Percentiles rank a stretch among this genome's conserved stretches.
These are phyloP conservation scores for Stylonectria norvegica DNA, from an alignment of 2,329 filamentous ascomycete species.

Conservation along the genomic window DNA sequence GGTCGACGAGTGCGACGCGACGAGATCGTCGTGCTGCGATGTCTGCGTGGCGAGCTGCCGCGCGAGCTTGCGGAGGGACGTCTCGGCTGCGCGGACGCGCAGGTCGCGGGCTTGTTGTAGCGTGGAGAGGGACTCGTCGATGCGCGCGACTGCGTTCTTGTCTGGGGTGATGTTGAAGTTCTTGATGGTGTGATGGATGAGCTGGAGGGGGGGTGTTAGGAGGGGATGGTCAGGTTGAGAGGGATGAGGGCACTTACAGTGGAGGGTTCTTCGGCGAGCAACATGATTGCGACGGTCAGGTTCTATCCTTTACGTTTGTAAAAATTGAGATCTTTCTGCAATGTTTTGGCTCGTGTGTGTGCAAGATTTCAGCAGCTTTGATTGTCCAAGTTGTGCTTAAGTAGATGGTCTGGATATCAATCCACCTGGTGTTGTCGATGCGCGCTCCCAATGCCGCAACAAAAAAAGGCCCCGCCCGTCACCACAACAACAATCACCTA, in stretches of 20 bases:
- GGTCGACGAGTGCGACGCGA: conserved; percentile 69
- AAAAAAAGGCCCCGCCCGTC: conserved; percentile 21
- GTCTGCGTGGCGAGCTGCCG: conserved; percentile 73
- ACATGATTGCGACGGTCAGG: conserved; percentile 57
- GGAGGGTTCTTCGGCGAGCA: conserved; percentile 90
- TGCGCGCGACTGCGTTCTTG: conserved; percentile 76
- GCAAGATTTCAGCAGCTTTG: no score
- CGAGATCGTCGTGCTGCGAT: conserved; percentile 73
- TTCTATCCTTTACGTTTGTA: background rate
- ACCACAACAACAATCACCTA: conserved; percentile 31
- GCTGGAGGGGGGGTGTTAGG: conserved; percentile 43
- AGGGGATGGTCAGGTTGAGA: background rate
- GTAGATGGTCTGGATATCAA: background rate
- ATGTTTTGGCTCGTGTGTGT: background rate
- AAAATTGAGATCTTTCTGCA: no score
- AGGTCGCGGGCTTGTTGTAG: conserved; percentile 81
- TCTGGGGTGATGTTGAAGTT: conserved; percentile 96
- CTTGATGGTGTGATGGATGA: conserved; percentile 85
- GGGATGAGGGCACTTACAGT: conserved; percentile 55
- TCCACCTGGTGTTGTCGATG: background rate
- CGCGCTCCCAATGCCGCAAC: background rate
- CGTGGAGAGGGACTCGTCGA: conserved; percentile 77
- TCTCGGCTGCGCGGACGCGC: conserved; percentile 68
- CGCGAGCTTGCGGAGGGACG: conserved; percentile 65
- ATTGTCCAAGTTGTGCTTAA: background rate